Evolutionary conservation across 1,284 basidiomycete genomes (phyloP), one percentile per base, ranked within the genome.

Genomic region (Pseudomicrostroma phylloplanum): DNA sequence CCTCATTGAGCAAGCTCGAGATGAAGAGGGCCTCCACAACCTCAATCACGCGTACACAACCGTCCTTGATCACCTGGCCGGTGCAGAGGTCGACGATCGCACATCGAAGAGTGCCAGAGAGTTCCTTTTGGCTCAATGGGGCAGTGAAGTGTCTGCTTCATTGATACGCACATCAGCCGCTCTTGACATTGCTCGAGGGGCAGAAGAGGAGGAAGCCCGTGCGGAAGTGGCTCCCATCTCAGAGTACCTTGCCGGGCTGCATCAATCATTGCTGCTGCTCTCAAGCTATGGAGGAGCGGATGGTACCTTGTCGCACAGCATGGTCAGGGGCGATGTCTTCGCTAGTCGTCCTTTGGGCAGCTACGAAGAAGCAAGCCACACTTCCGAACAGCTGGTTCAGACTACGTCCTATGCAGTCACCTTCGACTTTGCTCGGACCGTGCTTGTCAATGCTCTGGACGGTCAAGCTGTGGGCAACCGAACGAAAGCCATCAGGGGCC

Each of bases 11-110:
- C 19, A 36, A 41, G 17, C 42, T 0, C 19, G 30, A 12, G 83
- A 86, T 68, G 56, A 81, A 12, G 82, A 84, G 41, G 83, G 83
- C 25, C 78, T 92, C 0, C 83, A 86, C 17, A 82, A 79, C 42
- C 81, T 92, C 8, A 79, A 87, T 12, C 73, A 79, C 1, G 84
- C 84, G 17, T 88, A 90, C 80, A 81, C 84, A 69, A 83, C 86
- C 61, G 82, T 91, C 4, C 84, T 80, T 83, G 86, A 48, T 84
- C 88, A 23, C 83, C 85, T 0, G 86, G 89, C 66, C 8, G 40
- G 39, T n/a, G 55, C 61, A n/a, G 49, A 57, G 56, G 65, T 60
- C 43, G 69, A 72, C 36, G 70, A 73, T 40, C 60, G 63, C 11
- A 62, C 70, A n/a, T 65, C 62, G 11, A 66, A 69, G 36, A 63